Conservation (phyloP, 495 filamentous ascomycete species). For the Tuber aestivum region DNA sequence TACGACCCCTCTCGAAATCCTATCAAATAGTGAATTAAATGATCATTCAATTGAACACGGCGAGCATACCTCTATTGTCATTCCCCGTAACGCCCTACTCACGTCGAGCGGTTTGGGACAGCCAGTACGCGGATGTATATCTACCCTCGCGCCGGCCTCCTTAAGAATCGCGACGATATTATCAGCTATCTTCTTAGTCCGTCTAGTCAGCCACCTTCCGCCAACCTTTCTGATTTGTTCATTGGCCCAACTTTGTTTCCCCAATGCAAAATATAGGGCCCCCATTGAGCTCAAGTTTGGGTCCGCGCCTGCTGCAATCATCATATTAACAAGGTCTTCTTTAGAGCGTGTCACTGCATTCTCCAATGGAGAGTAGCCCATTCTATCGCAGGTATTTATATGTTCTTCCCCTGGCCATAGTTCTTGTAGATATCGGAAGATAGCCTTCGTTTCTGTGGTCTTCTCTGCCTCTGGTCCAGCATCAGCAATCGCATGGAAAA, state of each 20-base stretch:
- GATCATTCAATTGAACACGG: not conserved
- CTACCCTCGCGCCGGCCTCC: not conserved
- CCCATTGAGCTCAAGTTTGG: not conserved
- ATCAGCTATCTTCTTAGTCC: not conserved
- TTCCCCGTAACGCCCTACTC: not conserved
- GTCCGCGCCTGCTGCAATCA: not conserved
- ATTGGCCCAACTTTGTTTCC: not conserved
- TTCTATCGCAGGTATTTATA: constrained; percentile 1
- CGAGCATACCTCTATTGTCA: not conserved
- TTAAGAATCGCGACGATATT: not conserved
- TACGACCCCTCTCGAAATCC: not conserved
- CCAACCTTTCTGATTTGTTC: not conserved
- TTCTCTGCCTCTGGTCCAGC: not conserved
- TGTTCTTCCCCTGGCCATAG: not conserved
- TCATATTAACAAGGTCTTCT: not conserved
- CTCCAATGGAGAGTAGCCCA: not conserved
- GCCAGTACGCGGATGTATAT: not conserved
- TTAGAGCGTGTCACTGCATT: not conserved
- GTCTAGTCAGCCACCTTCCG: not conserved
- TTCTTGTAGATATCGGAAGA: not conserved
- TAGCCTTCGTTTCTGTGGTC: not conserved
- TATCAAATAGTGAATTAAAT: not conserved
- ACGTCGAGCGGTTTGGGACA: not conserved
- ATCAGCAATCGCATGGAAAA: not conserved
- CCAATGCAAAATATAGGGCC: not conserved